Evolutionary conservation across 2,329 filamentous ascomycete genomes (phyloP).

Genomic region (Myriangium duriaei): DNA sequence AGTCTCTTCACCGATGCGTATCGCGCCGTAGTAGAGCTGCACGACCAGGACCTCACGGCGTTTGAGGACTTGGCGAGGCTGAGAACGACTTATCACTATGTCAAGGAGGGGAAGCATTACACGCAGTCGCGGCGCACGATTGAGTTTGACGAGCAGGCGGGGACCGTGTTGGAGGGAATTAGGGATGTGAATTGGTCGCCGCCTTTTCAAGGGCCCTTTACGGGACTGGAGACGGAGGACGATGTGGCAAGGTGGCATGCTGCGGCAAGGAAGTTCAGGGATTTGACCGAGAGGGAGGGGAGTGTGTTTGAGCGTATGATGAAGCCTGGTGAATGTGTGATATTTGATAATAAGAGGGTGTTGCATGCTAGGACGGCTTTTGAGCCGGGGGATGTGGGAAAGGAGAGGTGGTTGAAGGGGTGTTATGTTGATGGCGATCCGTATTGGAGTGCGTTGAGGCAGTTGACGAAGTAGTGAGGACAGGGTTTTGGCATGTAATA

Average conservation of each 20-base stretch:
- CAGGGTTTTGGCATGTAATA: too few relatives aligned
- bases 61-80: slow-evolving; percentile 4
- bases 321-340: slow-evolving; percentile 69
- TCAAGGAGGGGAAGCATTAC: slow-evolving; percentile 36
- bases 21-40: slow-evolving; percentile 38
- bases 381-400: slow-evolving; percentile 46
- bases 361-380: slow-evolving; percentile 74
- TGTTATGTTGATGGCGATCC: slow-evolving; percentile 65
- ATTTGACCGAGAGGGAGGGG: slow-evolving; percentile 42
- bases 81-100: slow-evolving; percentile 35
- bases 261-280: slow-evolving; percentile 44
- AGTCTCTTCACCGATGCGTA: slow-evolving; percentile 76
- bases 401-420: slow-evolving; percentile 69
- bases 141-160: slow-evolving; percentile 10
- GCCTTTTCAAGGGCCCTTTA: slow-evolving; percentile 25
- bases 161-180: slow-evolving; percentile 15
- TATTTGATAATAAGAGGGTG: slow-evolving; percentile 86
- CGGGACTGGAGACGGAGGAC: not conserved
- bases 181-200: slow-evolving; percentile 24
- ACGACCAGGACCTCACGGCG: slow-evolving; percentile 11
- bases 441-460: slow-evolving; percentile 30
- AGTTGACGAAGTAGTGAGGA: too few relatives aligned
- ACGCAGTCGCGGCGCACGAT: slow-evolving; percentile 18
- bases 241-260: slow-evolving; percentile 32
- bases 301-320: slow-evolving; percentile 61